Evolutionary conservation across 441 rosid species (phyloP), one percentile per base, ranked within the genome.

Genomic region (Hypseocharis bilobata): DNA sequence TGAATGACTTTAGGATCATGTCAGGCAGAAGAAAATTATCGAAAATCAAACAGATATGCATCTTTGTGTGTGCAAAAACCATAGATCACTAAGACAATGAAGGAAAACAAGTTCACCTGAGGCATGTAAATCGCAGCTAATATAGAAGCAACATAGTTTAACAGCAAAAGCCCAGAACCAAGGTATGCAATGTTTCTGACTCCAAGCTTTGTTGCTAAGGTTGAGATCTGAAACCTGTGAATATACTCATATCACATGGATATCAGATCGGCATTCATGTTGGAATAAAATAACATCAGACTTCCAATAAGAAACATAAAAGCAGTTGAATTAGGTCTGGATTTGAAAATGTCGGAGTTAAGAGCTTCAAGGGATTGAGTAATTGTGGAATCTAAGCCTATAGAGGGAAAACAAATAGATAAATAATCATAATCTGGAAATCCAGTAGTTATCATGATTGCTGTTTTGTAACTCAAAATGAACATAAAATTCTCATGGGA

Each of bases 111-210:
- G 32, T 62, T 77, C 63, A 88, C 98, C 95, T 88, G 96, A 73
- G 98, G 96, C 85, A 85, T 77, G 84, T 88, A 92, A 72, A 89
- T 68, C 67, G 93, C 98, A 38, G 89, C 83, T 60, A 84, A 74
- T 54, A 88, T 69, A 67, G 96, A 88, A 62, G 88, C 86, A 32
- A 86, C 27, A 79, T 92, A 89, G 71, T 89, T 92, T 76, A 88
- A 79, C 66, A 88, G 81, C 76, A 89, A 73, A 71, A 92, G 89
- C 63, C 90, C 96, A 64, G 93, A 81, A 64, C 96, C 95, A 28
- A 92, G 89, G 69, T 88, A 89, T 22, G 96, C 85, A 72, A 92
- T 89, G 71, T 92, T 92, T 79, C 96, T 83, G 58, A 92, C 93
- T 70, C 96, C 98, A 74, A 89, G 96, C 77, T 77, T 89, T 70